These are phyloP conservation scores for Phytophthora litchii DNA, from an alignment of 352 stramenopile species.

Conservation along the genomic window DNA sequence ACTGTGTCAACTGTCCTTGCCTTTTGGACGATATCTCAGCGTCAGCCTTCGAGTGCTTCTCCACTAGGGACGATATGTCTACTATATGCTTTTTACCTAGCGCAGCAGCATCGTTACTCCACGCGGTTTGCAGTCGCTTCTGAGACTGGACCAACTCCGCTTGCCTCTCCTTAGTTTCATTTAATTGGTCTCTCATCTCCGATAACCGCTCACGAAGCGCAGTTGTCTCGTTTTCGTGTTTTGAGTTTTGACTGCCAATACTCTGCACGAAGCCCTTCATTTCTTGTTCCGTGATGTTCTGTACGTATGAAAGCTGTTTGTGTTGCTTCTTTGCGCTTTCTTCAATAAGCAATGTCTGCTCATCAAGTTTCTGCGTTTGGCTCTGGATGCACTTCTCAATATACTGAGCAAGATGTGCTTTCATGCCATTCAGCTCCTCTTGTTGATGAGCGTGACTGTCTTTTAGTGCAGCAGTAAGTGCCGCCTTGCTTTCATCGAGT, in stretches of 20 bases:
- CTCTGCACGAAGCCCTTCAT: conserved; percentile 42
- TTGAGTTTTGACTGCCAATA: conserved; percentile 34
- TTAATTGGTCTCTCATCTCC: conserved; percentile 31
- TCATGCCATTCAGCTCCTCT: conserved; percentile 49
- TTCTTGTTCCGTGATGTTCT: conserved; percentile 43
- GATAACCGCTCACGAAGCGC: conserved; percentile 36
- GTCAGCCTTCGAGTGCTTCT: conserved; percentile 32
- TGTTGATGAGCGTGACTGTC: conserved; percentile 44
- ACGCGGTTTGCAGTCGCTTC: conserved; percentile 21
- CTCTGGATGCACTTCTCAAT: conserved; percentile 52
- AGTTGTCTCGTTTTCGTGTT: conserved; percentile 36
- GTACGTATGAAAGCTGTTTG: conserved; percentile 41
- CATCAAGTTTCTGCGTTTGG: conserved; percentile 44
- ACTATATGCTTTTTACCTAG: conserved; percentile 19
- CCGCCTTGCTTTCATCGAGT: conserved; percentile 42
- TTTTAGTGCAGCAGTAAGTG: conserved; percentile 37
- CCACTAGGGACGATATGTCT: conserved; percentile 22
- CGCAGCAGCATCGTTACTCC: conserved; percentile 18
- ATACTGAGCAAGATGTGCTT: conserved; percentile 47
- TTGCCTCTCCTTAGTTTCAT: conserved; percentile 23
- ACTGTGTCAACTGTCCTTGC: conserved; percentile 29
- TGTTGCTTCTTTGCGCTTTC: conserved; percentile 40
- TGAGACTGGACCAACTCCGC: conserved; percentile 33
- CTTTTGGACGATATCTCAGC: conserved; percentile 19
- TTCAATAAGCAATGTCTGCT: conserved; percentile 55